phyloP scores from a whole-genome alignment of 352 stramenopile genomes.

The Blastocystis sp. region DNA sequence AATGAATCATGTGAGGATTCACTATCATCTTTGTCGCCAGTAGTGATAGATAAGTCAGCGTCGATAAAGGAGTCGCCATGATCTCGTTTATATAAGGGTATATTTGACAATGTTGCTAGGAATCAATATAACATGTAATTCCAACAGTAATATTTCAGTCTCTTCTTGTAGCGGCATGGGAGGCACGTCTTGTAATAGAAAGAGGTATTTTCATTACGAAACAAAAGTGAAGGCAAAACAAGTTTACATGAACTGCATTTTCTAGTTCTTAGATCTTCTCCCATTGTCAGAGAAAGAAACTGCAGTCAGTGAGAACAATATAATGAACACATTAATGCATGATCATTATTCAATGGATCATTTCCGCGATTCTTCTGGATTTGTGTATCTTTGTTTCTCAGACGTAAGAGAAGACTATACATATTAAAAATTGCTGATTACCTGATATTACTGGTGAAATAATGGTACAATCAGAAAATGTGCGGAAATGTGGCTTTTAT shows the following conservation, averaged over 20 bases:
- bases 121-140: neutral
- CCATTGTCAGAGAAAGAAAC: slow-evolving; percentile 23
- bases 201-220: slow-evolving; percentile 22
- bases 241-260: slow-evolving; percentile 60
- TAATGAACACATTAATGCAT: neutral
- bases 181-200: slow-evolving; percentile 57
- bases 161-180: slow-evolving; percentile 55
- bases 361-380: too few relatives aligned
- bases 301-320: neutral
- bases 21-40: too few relatives aligned
- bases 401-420: too few relatives aligned
- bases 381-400: too few relatives aligned
- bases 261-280: neutral
- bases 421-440: too few relatives aligned
- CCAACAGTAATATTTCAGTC: slow-evolving; percentile 56
- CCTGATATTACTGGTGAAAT: too few relatives aligned
- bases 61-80: neutral
- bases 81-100: slow-evolving; percentile 50
- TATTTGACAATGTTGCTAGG: slow-evolving; percentile 49
- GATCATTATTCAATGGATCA: neutral
- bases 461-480: too few relatives aligned
- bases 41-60: too few relatives aligned
- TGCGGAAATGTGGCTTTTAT: too few relatives aligned
- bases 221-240: slow-evolving; percentile 39
- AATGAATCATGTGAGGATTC: too few relatives aligned